Base-by-base conservation (phyloP, 1,284 basidiomycete genomes). In the Papiliotrema terrestris region DNA sequence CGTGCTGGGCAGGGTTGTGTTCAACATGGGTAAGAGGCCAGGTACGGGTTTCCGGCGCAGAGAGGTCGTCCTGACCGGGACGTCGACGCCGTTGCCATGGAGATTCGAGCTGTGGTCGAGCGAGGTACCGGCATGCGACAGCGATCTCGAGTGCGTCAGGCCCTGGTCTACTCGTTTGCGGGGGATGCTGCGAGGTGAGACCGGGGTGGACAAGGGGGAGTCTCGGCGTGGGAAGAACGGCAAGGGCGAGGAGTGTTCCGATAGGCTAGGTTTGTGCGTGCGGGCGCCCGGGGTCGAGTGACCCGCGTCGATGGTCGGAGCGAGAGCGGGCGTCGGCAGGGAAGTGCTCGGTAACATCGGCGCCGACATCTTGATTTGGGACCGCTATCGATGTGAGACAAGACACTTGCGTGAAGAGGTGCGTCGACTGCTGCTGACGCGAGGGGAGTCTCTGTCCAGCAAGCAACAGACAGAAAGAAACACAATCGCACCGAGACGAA, bases 141-240 rank as follows among this genome's bases (percentile, higher is more conserved):
- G 17, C 13, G 46, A 37, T 9, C 17, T 2, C 15, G 32, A n/a
- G 36, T 49, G 35, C 14, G 15, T 23, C 13, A n/a, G 43, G 25
- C 14, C 25, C 2, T 20, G 32, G 32, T 26, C 22, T 5, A 23
- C 11, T 3, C n/a, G 25, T 23, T 20, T 17, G 44, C 19, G 15
- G 23, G n/a, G 44, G 9, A 45, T 45, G 44, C 3, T 26, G 20
- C 29, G 35, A 25, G 19, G 5, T 29, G 45, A 48, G 25, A n/a
- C 2, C 22, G 50, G 26, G 14, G 3, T 3, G 39, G n/a, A 15
- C 26, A 23, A 26, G 25, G n/a, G 8, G 3, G 32, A 39, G 35
- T 17, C 23, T 20, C 17, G 50, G 36, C 36, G 43, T 2, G 50
- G 9, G 20, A 51, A 51, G 50, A 51, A 51, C 8, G 50, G 50